Conservation (phyloP, 2,329 filamentous ascomycete species). For the Akanthomyces muscarius region DNA sequence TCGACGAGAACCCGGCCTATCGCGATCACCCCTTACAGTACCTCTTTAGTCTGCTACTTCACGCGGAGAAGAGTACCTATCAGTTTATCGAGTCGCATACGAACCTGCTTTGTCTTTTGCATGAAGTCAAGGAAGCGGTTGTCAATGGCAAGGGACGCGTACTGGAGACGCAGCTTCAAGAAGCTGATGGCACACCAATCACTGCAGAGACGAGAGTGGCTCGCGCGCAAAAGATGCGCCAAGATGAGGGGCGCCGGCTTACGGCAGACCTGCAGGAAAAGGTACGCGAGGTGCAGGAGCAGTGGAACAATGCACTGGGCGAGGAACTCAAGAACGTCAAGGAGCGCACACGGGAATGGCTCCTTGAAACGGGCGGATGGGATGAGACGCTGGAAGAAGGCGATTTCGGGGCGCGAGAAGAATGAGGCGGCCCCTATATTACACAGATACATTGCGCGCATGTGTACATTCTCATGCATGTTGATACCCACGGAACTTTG, state of each 20-base stretch:
- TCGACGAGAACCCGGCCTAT: conserved; percentile 82
- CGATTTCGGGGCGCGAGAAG: conserved; percentile 43
- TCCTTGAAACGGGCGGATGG: conserved; percentile 80
- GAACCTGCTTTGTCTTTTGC: conserved; percentile 82
- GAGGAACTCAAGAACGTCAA: conserved; percentile 70
- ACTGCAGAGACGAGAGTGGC: conserved; percentile 31
- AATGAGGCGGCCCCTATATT: background rate
- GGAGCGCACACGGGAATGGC: conserved; percentile 66
- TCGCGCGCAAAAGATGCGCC: conserved; percentile 53
- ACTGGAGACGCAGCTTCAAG: conserved; percentile 59
- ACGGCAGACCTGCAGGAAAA: conserved; percentile 91
- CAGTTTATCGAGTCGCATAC: conserved; percentile 96
- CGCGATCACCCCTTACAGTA: conserved; percentile 82
- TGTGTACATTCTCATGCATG: conserved; percentile 11
- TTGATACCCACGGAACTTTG: conserved; percentile 29
- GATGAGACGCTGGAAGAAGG: conserved; percentile 68
- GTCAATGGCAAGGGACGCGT: conserved; percentile 65
- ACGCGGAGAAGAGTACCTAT: conserved; percentile 88
- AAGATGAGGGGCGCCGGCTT: conserved; percentile 64
- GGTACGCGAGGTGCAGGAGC: conserved; percentile 82
- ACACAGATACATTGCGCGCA: background rate
- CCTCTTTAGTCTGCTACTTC: conserved; percentile 76
- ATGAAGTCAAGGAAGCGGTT: conserved; percentile 81
- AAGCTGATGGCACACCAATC: conserved; percentile 32
- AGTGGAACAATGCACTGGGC: conserved; percentile 86